Conservation (phyloP, 768 basidiomycete species). For the Mycena haematopus region DNA sequence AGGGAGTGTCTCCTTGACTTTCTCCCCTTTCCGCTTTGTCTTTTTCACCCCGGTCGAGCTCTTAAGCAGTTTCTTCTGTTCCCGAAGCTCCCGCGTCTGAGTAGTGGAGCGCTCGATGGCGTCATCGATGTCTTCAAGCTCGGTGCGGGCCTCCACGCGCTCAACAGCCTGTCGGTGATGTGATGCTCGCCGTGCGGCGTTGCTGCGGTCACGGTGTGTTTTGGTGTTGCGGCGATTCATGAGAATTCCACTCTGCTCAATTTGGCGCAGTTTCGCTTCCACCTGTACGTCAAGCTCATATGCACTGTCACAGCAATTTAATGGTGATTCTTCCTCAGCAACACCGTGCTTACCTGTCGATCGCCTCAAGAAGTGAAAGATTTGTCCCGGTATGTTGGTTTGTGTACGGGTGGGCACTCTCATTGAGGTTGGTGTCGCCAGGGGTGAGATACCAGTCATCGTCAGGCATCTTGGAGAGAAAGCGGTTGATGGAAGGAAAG, state of each 20-base stretch:
- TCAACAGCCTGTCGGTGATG: not conserved
- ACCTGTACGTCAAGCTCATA: slow-evolving; percentile 10
- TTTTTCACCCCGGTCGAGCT: slow-evolving; percentile 8
- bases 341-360: slow-evolving; percentile 25
- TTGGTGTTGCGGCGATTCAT: not conserved
- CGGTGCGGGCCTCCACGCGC: not conserved
- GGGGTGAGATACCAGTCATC: slow-evolving; percentile 30
- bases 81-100: not conserved
- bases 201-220: slow-evolving; percentile 6
- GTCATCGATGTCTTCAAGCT: slow-evolving; percentile 13
- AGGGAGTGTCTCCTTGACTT: not conserved
- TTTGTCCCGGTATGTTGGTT: slow-evolving; percentile 25
- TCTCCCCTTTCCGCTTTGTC: slow-evolving; percentile 15
- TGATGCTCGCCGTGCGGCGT: not conserved
- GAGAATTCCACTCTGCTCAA: not conserved
- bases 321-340: not conserved
- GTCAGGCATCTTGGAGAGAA: slow-evolving; percentile 22
- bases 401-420: too few relatives aligned
- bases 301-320: not conserved
- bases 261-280: not conserved
- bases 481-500: slow-evolving; percentile 28
- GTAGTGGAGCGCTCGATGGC: not conserved
- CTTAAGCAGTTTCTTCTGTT: slow-evolving; percentile 6
- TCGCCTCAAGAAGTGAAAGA: slow-evolving; percentile 28
- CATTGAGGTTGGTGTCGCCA: slow-evolving; percentile 30